Evolutionary conservation across 1,284 basidiomycete genomes (phyloP).

Genomic region (Tilletia caries): DNA sequence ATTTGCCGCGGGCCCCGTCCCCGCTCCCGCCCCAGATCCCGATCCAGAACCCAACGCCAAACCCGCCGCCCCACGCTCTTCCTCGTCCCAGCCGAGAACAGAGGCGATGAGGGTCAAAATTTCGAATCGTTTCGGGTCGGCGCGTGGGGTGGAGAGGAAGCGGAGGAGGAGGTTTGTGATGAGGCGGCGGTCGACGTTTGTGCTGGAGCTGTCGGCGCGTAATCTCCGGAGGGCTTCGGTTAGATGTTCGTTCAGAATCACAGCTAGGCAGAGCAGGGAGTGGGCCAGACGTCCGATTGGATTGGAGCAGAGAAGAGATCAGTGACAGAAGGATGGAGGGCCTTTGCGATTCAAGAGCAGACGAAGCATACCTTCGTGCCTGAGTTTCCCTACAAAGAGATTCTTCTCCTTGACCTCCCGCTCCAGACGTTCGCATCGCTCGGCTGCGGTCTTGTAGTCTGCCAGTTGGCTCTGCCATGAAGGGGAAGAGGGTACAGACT

Average conservation of each 20-base stretch:
- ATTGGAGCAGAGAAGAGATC: not conserved
- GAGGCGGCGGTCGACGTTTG: slow-evolving; percentile 82
- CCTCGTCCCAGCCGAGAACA: slow-evolving; percentile 83
- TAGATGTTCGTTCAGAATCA: slow-evolving; percentile 87
- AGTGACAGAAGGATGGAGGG: no score
- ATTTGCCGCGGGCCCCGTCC: slow-evolving; percentile 2
- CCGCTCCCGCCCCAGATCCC: not conserved
- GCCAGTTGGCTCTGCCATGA: slow-evolving; percentile 59
- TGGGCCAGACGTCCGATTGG: not conserved
- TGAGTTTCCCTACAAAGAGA: slow-evolving; percentile 80
- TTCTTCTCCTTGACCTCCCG: slow-evolving; percentile 93
- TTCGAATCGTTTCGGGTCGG: slow-evolving; percentile 91
- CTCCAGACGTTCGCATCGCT: slow-evolving; percentile 69
- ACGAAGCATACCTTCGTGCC: slow-evolving; percentile 74
- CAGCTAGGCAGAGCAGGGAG: slow-evolving; percentile 1
- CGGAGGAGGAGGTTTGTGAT: slow-evolving; percentile 92
- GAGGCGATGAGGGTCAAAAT: slow-evolving; percentile 85
- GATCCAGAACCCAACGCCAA: slow-evolving; percentile 52
- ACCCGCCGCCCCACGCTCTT: slow-evolving; percentile 84
- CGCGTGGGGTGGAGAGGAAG: slow-evolving; percentile 83
- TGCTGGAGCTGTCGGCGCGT: slow-evolving; percentile 76
- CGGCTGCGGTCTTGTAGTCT: slow-evolving; percentile 67
- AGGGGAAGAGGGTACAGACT: not conserved
- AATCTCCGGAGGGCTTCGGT: slow-evolving; percentile 93
- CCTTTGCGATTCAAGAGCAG: no score